A percentile compares a stretch with the other conserved stretches of the same genome.
Evolutionary conservation across 352 stramenopile species (phyloP).

Genomic region (Phytopythium helicoides): DNA sequence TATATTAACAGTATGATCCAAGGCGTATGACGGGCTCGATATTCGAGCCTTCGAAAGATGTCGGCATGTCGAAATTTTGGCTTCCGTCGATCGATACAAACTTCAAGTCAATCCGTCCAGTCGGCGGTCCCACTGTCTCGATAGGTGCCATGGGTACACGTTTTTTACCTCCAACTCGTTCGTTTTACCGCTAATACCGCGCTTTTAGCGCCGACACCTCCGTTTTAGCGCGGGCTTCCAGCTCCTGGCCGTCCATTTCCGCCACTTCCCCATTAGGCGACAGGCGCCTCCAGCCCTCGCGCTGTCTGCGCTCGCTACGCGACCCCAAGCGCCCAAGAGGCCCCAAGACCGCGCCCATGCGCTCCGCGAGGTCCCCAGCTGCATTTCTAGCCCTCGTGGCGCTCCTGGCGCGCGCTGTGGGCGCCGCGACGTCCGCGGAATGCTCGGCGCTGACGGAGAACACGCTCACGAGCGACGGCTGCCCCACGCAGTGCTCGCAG

Average conservation of each 20-base stretch:
- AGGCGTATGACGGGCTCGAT: neutral
- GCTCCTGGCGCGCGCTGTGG: neutral
- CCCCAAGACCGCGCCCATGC: too few species aligned
- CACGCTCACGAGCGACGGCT: constrained; percentile 42
- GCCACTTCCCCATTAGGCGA: too few species aligned
- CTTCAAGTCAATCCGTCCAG: neutral
- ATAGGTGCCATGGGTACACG: neutral
- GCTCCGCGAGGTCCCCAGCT: too few species aligned
- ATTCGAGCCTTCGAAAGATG: neutral
- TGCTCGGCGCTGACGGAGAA: constrained; percentile 50
- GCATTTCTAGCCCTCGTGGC: neutral
- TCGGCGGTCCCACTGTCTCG: neutral
- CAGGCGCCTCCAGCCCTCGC: too few species aligned
- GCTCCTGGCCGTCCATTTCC: too few species aligned
- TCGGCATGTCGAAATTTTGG: too few species aligned
- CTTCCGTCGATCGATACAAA: neutral
- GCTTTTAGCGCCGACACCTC: neutral
- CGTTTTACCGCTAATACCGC: neutral
- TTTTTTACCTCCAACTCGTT: neutral
- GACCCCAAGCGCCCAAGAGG: too few species aligned
- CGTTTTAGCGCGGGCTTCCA: too few species aligned
- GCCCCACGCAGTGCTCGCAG: constrained; percentile 33
- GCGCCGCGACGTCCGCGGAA: constrained; percentile 7
- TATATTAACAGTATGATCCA: too few species aligned
- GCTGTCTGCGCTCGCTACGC: too few species aligned